These are phyloP conservation scores for Xylariales sp. DNA, from an alignment of 2,329 filamentous ascomycete species.

Conservation along the genomic window DNA sequence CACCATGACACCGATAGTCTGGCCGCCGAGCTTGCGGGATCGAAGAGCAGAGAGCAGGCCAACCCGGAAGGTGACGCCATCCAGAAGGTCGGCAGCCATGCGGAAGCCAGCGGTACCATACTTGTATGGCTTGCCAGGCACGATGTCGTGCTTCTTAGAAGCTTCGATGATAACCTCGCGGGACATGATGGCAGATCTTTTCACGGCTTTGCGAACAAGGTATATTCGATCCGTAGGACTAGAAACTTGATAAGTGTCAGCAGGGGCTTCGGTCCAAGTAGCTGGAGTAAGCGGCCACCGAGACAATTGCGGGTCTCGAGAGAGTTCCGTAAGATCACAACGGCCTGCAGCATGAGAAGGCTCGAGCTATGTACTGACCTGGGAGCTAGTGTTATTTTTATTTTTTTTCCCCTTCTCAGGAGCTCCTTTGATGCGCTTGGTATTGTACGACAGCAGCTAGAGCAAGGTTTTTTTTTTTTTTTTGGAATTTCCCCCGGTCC, in stretches of 20 bases:
- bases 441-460: too few species aligned
- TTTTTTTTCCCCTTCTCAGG: too few species aligned
- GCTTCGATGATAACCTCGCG: conserved; percentile 51
- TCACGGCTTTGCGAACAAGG: too few species aligned
- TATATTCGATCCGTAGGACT: not conserved
- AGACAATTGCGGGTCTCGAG: too few species aligned
- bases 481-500: too few species aligned
- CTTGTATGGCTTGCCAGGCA: conserved; percentile 48
- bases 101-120: conserved; percentile 67
- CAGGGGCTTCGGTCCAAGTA: not conserved
- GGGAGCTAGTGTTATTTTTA: too few species aligned
- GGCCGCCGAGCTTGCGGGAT: conserved; percentile 82
- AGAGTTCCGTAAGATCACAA: too few species aligned
- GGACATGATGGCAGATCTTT: conserved; percentile 51
- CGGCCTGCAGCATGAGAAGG: too few species aligned
- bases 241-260: not conserved
- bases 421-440: too few species aligned
- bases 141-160: conserved; percentile 59
- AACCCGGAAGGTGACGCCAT: conserved; percentile 89
- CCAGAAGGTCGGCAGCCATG: conserved; percentile 73
- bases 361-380: too few species aligned
- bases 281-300: too few species aligned
- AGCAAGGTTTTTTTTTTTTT: too few species aligned
- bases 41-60: conserved; percentile 84
- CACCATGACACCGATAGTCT: conserved; percentile 95